Base-by-base conservation (phyloP, 139 green algal genomes). In the Dunaliella primolecta region DNA sequence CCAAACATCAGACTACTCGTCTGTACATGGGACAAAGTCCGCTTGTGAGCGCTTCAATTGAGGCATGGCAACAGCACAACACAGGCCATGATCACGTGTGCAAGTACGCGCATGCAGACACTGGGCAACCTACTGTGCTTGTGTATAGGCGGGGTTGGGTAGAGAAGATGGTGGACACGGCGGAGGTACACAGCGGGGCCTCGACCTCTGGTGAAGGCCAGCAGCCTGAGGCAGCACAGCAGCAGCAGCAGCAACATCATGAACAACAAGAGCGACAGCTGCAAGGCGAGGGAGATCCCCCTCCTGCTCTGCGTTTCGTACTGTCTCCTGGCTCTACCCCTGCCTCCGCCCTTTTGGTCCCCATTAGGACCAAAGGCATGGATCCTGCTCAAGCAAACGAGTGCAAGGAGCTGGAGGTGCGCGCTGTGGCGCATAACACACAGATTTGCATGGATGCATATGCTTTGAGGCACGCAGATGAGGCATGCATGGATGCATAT, bases 141-240 rank as follows among this genome's bases (percentile, higher is more conserved):
- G n/a, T n/a, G n/a, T n/a, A 3, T 70, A 80, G 71, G 71, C 82
- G 86, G 21, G 88, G 88, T 30, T 98, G 96, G 96, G 86, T 93
- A 70, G 96, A 98, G 88, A 92, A 92, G 70, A 89, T 98, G 79
- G 91, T 98, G 46, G 95, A 98, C 70, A 35, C 93, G 0, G 91
- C 89, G 1, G 84, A 93, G 34, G 78, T 81, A 57, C 0, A 15
- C 80, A 31, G 80, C 57, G 30, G 38, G 2, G 36, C 35, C 29
- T 72, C 56, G 3, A 1, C 30, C 56, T 1, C 81, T 84, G 57
- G 23, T 33, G 3, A 2, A 76, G 80, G n/a, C n/a, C 55, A 78
- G 20, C n/a, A 84, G 80, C 29, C 35, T 36, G 3, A 33, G 30
- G 11, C 72, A 70, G 15, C 23, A 31, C 31, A 36, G 36, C 77